Evolutionary conservation across 1,284 basidiomycete genomes (phyloP).

Genomic region (Papiliotrema nemorosa): DNA sequence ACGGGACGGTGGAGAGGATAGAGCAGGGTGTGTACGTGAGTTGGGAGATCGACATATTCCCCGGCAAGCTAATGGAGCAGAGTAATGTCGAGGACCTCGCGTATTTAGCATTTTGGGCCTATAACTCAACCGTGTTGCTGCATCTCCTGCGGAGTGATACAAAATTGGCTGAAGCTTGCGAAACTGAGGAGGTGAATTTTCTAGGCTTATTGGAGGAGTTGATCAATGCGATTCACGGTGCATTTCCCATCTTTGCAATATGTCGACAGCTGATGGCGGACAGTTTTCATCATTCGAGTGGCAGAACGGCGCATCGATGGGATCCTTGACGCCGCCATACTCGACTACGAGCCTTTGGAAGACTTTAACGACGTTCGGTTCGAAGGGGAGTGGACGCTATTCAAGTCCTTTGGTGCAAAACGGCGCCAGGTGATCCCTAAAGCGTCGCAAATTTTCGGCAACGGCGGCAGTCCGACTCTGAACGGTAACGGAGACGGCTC

Average conservation of each 20-base stretch:
- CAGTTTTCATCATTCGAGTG: slow-evolving; percentile 92
- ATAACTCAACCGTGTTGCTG: slow-evolving; percentile 83
- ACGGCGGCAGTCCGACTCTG: slow-evolving; percentile 16
- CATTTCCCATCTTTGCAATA: slow-evolving; percentile 15
- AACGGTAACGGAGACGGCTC: slow-evolving; percentile 4
- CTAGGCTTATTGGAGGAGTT: slow-evolving; percentile 59
- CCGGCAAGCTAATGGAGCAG: slow-evolving; percentile 49
- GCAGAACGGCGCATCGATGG: slow-evolving; percentile 85
- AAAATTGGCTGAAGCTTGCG: slow-evolving; percentile 68
- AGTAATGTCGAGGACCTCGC: slow-evolving; percentile 77
- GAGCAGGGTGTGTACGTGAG: slow-evolving; percentile 88
- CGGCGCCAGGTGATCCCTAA: slow-evolving; percentile 52
- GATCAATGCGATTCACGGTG: slow-evolving; percentile 89
- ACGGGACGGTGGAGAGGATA: slow-evolving; percentile 84
- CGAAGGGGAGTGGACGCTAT: slow-evolving; percentile 92
- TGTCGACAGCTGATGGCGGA: slow-evolving; percentile 2
- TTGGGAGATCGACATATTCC: slow-evolving; percentile 14
- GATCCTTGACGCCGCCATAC: slow-evolving; percentile 73
- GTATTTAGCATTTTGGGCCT: slow-evolving; percentile 87
- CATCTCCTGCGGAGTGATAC: slow-evolving; percentile 84
- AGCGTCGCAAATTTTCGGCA: slow-evolving; percentile 43
- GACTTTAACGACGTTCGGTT: slow-evolving; percentile 81
- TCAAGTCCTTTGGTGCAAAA: slow-evolving; percentile 64
- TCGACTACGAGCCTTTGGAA: slow-evolving; percentile 77
- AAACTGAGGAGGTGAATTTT: slow-evolving; percentile 63